Evolutionary conservation across 2,329 filamentous ascomycete species (phyloP), one percentile per base, ranked within the genome.

Genomic region (Neonectria magnoliae): DNA sequence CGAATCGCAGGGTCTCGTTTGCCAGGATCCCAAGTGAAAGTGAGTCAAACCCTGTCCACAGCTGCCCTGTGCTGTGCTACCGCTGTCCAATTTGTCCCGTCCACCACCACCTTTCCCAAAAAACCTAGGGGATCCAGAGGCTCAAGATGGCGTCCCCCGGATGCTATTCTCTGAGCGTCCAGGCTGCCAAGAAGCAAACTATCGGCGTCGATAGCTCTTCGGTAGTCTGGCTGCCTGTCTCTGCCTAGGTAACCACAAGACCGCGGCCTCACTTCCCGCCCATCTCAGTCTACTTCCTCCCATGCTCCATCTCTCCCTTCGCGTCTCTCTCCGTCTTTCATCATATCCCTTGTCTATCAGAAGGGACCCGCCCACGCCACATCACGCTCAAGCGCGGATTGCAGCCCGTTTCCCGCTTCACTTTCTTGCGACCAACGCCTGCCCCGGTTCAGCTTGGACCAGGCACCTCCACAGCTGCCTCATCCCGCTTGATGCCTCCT

Each of bases 301-400:
- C 60, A 65, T 61, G 62, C 55, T 60, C 31, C 36, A 16, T 38
- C 16, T n/a, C 36, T 38, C 36, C 36, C 36, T 38, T 2, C 14
- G 7, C 16, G 36, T n/a, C 36, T 11, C 18, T 18, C n/a, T 9
- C 38, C 11, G 38, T 42, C 71, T 59, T 58, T 67, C 62, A 61
- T 64, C 53, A 58, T 64, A 53, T 65, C 62, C 54, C 68, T 55
- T 71, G 62, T 64, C 69, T 61, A 68, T 70, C 63, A 67, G 50
- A 58, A 27, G 47, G 44, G 68, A 66, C 65, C 70, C 68, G 71
- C 71, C 60, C 71, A 73, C 69, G 72, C 71, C 71, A 73, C 71
- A 66, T 69, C 68, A 71, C 68, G 72, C 70, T 67, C 71, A 71
- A 69, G 66, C 69, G 71, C 69, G 64, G 64, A 71, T 72, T 69